Base-by-base conservation (phyloP, 768 basidiomycete species). In the Tulasnella sp. region DNA sequence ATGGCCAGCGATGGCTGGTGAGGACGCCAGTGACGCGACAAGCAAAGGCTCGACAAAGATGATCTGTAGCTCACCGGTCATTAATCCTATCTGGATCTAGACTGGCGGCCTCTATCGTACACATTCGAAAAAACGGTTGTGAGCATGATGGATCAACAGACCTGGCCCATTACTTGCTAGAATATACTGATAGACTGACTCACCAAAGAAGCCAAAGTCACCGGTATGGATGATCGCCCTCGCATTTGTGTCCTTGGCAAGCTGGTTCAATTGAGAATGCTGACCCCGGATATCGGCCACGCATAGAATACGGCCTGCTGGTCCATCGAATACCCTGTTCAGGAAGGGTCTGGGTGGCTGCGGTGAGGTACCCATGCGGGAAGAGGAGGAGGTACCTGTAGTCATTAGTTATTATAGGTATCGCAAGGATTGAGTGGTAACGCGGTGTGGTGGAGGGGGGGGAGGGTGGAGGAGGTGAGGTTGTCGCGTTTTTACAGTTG, bases 141-240 rank as follows among this genome's bases (percentile, higher is more conserved):
- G 63, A 64, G 2, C 48, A 30, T 42, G 30, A 5, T 50, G 17
- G 46, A 49, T 12, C 17, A 52, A 62, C n/a, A 25, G 59, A 53
- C 12, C 7, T 22, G 30, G 34, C 34, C n/a, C n/a, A n/a, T n/a
- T n/a, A n/a, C n/a, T n/a, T n/a, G n/a, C n/a, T n/a, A n/a, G n/a
- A n/a, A n/a, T n/a, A n/a, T n/a, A n/a, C 11, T 11, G 34, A n/a
- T n/a, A n/a, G 58, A 63, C 55, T 12, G 24, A 70, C 78, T 63
- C 64, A 84, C 89, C 91, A 71, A 94, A 96, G 74, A 99, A 96
- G 60, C 96, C 96, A 81, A 98, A 98, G 75, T 99, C 96, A 54
- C 96, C 96, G 0, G 93, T 94, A 70, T 98, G 94, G 60, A 99
- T 88, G 70, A 97, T 84, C 17, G 92, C 94, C 60, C 84, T 80